Evolutionary conservation across 371 early-diverging fungal species (phyloP), one percentile per base, ranked within the genome.

Genomic region (Lichtheimia hyalospora): DNA sequence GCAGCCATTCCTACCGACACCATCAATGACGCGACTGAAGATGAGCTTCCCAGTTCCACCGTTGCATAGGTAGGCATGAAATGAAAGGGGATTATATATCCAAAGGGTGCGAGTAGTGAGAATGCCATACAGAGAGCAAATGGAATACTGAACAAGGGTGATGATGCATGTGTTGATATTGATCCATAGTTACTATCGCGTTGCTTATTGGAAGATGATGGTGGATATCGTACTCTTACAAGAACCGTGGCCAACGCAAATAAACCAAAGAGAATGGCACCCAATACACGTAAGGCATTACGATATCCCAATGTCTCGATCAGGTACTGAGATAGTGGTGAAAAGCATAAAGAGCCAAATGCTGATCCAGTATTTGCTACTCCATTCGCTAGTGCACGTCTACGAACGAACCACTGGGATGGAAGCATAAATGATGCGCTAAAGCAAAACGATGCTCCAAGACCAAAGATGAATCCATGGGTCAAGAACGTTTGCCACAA

Each of bases 291-390:
- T 12, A 86, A 68, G 0, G 86, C 67, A 77, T 84, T 85, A 4
- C 73, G 70, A 24, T 79, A 73, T 1, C 87, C 88, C 10, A 84
- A 28, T 1, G 61, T 57, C 1, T 52, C 50, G 34, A 92, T 79
- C 52, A 90, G 60, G 12, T 28, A 52, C 28, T 80, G 78, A 2
- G 79, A 79, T 48, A 91, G 64, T 0, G 88, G 87, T 0, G 85
- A 75, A 18, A 92, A 55, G 15, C 79, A 61, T 0, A 91, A 73
- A 1, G 90, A 91, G 21, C 92, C 93, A 14, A 90, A 58, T 2
- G 92, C 92, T 20, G 84, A 79, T 14, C 90, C 90, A 10, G 84
- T 68, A 1, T 85, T 81, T 8, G 84, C 84, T 34, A 90, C 62
- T 10, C 80, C 80, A 6, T 70, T 68, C 1, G 75, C 77, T 16